Conservation (phyloP, 306 rosid species). For the Mimosa bimucronata region DNA sequence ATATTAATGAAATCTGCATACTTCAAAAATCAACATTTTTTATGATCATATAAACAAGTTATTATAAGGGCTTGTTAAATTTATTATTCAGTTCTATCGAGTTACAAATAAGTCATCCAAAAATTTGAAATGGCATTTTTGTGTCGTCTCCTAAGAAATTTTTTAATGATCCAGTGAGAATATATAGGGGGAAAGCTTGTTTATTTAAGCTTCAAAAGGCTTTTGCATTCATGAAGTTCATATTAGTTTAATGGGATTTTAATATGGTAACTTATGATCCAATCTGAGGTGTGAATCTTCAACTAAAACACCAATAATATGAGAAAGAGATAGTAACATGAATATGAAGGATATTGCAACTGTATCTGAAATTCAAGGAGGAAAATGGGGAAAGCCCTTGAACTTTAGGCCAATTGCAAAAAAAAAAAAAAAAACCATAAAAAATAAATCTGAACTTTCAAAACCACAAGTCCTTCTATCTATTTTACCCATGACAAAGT, state of each 20-base stretch:
- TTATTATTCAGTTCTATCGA: not conserved
- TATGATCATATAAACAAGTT: not conserved
- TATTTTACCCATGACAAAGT: not conserved
- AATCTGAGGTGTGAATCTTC: not conserved
- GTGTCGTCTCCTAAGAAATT: not conserved
- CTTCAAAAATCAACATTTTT: not conserved
- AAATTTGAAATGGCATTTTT: not conserved
- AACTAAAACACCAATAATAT: not conserved
- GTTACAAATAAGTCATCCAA: not conserved
- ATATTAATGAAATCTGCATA: not conserved
- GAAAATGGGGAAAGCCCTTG: not conserved
- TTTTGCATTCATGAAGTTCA: not conserved
- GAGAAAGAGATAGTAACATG: not conserved
- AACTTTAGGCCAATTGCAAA: not conserved
- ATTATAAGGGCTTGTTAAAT: not conserved
- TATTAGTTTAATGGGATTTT: not conserved
- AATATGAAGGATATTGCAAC: too few relatives aligned
- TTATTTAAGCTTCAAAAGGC: not conserved
- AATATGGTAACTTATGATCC: not conserved
- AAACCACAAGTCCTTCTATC: not conserved
- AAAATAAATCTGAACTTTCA: not conserved
- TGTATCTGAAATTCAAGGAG: not conserved
- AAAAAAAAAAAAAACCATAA: not conserved
- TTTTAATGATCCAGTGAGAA: not conserved
- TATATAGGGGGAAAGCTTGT: not conserved